phyloP scores from a whole-genome alignment of 192 early-diverging fungal genomes.

The Phlyctochytrium planicorne region DNA sequence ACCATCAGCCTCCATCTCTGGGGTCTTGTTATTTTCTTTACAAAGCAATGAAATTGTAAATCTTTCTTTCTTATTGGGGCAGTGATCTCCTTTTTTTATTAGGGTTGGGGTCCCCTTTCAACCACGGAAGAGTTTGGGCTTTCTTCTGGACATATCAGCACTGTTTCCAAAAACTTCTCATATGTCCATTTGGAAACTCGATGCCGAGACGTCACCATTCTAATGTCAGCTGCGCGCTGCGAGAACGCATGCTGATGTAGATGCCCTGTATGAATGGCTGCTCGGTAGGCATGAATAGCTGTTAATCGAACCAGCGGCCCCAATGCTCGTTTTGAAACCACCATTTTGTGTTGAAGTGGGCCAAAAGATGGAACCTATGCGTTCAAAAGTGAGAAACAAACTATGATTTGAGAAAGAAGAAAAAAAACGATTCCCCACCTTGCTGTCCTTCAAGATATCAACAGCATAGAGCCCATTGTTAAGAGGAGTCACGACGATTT shows the following conservation, averaged over 20 bases:
- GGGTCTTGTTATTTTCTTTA: too few relatives aligned
- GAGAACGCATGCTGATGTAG: slow-evolving; percentile 56
- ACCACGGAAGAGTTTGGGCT: too few relatives aligned
- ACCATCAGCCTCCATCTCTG: too few relatives aligned
- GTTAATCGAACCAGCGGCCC: slow-evolving; percentile 78
- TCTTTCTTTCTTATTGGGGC: too few relatives aligned
- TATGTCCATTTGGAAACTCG: slow-evolving; percentile 55
- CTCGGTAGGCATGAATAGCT: slow-evolving; percentile 72
- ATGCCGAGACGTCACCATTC: slow-evolving; percentile 55
- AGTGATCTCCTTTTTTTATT: too few relatives aligned
- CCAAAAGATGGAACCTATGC: slow-evolving; percentile 76
- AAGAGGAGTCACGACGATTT: slow-evolving; percentile 86
- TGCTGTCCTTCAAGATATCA: slow-evolving; percentile 53
- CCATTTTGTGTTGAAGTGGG: slow-evolving; percentile 75
- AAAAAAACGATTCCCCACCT: slow-evolving; percentile 44
- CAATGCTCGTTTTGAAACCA: slow-evolving; percentile 71
- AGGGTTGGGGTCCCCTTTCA: too few relatives aligned
- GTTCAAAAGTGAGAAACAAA: background rate
- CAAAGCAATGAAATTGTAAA: too few relatives aligned
- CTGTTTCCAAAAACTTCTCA: slow-evolving; percentile 39
- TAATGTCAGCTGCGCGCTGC: slow-evolving; percentile 57
- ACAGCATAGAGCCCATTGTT: slow-evolving; percentile 64
- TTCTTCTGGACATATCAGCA: too few relatives aligned
- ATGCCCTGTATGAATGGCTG: slow-evolving; percentile 14
- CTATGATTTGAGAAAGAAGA: background rate